These are phyloP conservation scores for Cutaneotrichosporon curvatum DNA, from an alignment of 1,284 basidiomycete genomes.

Conservation along the genomic window DNA sequence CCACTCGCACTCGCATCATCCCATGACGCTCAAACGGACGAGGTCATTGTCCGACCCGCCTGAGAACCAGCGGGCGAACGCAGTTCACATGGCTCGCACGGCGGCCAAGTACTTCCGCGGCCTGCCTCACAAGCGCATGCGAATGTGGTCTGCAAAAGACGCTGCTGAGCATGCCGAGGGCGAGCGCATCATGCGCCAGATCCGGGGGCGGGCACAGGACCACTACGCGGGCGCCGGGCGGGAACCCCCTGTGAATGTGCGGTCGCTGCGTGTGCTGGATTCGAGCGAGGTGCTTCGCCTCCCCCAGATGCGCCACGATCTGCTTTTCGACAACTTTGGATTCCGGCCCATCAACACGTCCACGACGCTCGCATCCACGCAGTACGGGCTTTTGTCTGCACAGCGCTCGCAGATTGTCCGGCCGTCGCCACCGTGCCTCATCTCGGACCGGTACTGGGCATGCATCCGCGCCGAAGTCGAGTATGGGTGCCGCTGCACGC, in stretches of 20 bases:
- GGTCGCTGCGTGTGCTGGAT: slow-evolving; percentile 77
- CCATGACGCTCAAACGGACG: slow-evolving; percentile 13
- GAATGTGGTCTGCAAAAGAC: slow-evolving; percentile 15
- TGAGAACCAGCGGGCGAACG: slow-evolving; percentile 13
- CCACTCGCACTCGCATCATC: background rate
- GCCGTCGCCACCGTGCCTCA: slow-evolving; percentile 44
- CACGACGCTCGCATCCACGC: slow-evolving; percentile 52
- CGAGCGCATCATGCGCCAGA: slow-evolving; percentile 18
- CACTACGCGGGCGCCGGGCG: slow-evolving; percentile 24
- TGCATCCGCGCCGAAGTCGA: slow-evolving; percentile 72
- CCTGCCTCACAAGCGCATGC: slow-evolving; percentile 15
- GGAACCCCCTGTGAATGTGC: slow-evolving; percentile 68
- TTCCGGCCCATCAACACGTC: slow-evolving; percentile 50
- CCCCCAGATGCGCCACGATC: slow-evolving; percentile 84
- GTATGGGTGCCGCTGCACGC: slow-evolving; percentile 73
- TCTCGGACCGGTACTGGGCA: slow-evolving; percentile 75
- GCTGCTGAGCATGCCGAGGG: slow-evolving; percentile 14
- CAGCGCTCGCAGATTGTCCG: slow-evolving; percentile 23
- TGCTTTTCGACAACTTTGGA: slow-evolving; percentile 63
- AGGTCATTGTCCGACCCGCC: slow-evolving; percentile 17
- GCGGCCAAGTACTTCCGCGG: slow-evolving; percentile 15
- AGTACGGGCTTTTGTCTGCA: slow-evolving; percentile 22
- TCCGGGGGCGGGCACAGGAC: slow-evolving; percentile 18
- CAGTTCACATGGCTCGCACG: slow-evolving; percentile 6
- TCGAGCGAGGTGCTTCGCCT: slow-evolving; percentile 77